Base-by-base conservation (phyloP, 2,329 filamentous ascomycete species). In the Purpureocillium lavendulum region DNA sequence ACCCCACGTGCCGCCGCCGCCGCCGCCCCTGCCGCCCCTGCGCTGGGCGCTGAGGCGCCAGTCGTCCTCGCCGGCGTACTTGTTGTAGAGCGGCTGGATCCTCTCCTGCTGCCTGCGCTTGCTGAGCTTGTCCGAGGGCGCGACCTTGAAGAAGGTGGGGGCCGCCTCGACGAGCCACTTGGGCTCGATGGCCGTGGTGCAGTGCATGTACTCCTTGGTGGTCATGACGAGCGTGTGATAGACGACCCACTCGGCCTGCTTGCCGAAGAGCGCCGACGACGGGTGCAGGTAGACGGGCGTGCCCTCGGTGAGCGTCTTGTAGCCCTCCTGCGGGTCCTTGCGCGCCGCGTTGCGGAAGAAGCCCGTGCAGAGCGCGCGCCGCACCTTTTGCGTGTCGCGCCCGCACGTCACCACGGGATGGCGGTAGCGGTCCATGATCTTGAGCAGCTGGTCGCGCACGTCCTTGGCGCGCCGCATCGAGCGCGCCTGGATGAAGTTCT, bases 91-190 rank as follows among this genome's bases (percentile, higher is more conserved):
- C 33, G 92, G 92, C 69, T 95, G 87, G 40, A 98, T 97, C 41
- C 90, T 75, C 71, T 98, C 92, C 0, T 87, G 87, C 70, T 87
- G 84, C 76, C 94, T 92, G 55, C 92, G 70, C 73, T 95, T 96
- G 48, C 84, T 90, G 54, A 98, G 64, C 40, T 78, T 73, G 57
- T 96, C 87, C 29, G 84, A 90, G 1, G 86, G 81, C 14, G 92
- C 90, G 4, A 97, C 87, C 73, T 94, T 95, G 79, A 97, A 98
- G 69, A 97, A 98, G 0, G 88, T 96, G 9, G 94, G 92, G n/a
- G 94, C 92, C 11, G 89, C 90, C 54, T 96, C 89, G 1, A 97
- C 88, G 16, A 98, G 75, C 80, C 80, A 84, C 56, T 94, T 95
- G 8, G 92, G 90, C 64, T 98, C 92, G 53, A 98, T 97, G 4